A percentile compares a stretch with the other conserved stretches of the same genome.
Evolutionary conservation across 352 stramenopile species (phyloP).

Genomic region (Pythium brassicae): DNA sequence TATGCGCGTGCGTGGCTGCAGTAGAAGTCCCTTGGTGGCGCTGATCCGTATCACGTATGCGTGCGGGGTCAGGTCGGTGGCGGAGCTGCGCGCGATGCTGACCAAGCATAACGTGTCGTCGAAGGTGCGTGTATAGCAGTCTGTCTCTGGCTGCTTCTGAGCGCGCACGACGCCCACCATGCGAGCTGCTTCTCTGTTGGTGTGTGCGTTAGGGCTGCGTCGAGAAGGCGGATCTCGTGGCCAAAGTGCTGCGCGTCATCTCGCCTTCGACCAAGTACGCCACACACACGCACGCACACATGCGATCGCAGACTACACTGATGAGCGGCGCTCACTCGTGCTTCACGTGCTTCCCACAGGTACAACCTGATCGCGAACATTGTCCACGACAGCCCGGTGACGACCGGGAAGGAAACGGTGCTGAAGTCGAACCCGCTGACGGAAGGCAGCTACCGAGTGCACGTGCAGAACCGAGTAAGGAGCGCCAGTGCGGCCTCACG

Average conservation of each 20-base stretch:
- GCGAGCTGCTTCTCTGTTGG: neutral
- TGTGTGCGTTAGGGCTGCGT: conserved; percentile 51
- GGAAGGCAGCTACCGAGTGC: conserved; percentile 95
- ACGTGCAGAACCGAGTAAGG: conserved; percentile 92
- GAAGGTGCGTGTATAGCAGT: conserved; percentile 17
- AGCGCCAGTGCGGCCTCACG: no score
- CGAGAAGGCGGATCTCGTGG: conserved; percentile 75
- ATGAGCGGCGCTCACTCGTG: conserved; percentile 1
- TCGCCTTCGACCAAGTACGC: conserved; percentile 65
- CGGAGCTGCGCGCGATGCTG: conserved; percentile 56
- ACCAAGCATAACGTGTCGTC: conserved; percentile 43
- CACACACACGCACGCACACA: neutral
- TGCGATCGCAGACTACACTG: neutral
- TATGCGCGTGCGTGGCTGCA: neutral
- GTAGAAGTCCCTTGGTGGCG: neutral
- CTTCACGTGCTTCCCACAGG: conserved; percentile 43
- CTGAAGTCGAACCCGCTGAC: conserved; percentile 91
- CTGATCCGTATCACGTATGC: no score
- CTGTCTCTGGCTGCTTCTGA: neutral
- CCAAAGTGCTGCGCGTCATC: conserved; percentile 47
- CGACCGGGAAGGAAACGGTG: conserved; percentile 87
- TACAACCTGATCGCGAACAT: conserved; percentile 99
- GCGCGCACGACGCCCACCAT: neutral
- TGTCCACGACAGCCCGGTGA: conserved; percentile 94
- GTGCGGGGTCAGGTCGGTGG: conserved; percentile 37